Evolutionary conservation across 148 eudicot species (phyloP), one percentile per base, ranked within the genome.

Genomic region (Vaccinium myrtillus): DNA sequence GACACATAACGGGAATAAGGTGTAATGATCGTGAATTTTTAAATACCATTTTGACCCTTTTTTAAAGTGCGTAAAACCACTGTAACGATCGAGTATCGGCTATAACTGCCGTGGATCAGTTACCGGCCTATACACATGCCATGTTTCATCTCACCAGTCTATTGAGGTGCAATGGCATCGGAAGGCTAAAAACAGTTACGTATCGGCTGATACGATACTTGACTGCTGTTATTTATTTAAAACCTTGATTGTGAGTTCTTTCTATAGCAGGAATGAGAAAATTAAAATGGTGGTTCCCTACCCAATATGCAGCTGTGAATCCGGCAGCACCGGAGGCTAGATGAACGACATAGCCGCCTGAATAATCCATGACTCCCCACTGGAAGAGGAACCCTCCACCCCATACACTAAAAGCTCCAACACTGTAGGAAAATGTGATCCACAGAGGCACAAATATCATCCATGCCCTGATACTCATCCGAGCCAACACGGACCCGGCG

Each of bases 391-490:
- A 85, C 16, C 87, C 87, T 8, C 79, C 87, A 27, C 83, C 87
- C 83, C 87, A 80, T 14, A 85, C 8, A 21, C 79, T 80, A 10
- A 56, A 85, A 14, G 87, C 87, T 27, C 79, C 87, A 23, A 85
- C 83, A 56, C 79, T 85, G 4, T 80, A 85, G 7, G 61, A 39
- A 69, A 85, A 80, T 4, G 87, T 85, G 58, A 85, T 71, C 87
- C 86, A 85, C 8, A 85, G 61, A 18, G 86, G 86, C 43, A 85
- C 83, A 30, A 85, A 85, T 18, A 46, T 32, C 87, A 80, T 85
- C 87, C 87, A 85, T 12, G 83, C 87, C 39, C 53, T 58, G 32
- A 85, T 79, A 36, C 58, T 85, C 87, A 85, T 85, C 83, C 87
- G 30, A 9, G 56, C 87, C 15, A 85, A 50, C 12, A 80, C 48